Percentiles rank a stretch among this genome's conserved stretches.
These are phyloP conservation scores for Dillenia suffruticosa DNA, from an alignment of 164 flowering plant genomes.

Conservation along the genomic window DNA sequence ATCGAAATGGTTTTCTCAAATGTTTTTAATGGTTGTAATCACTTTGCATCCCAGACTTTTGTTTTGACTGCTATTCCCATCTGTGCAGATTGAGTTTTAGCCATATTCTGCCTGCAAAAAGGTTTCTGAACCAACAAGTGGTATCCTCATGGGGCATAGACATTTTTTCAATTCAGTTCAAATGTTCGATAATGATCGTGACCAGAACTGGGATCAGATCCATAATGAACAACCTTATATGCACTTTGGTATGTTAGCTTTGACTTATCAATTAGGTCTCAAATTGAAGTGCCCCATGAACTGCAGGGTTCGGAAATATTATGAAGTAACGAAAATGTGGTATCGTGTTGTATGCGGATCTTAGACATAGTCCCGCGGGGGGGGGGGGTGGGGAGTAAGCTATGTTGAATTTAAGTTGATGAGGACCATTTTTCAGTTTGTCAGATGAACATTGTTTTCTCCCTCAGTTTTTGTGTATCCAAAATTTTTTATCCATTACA, in stretches of 20 bases:
- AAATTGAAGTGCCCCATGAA: too few relatives aligned
- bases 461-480: too few relatives aligned
- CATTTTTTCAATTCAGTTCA: slow-evolving; percentile 39
- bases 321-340: neutral
- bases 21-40: too few relatives aligned
- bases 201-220: slow-evolving; percentile 42
- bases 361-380: too few relatives aligned
- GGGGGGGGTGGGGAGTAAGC: too few relatives aligned
- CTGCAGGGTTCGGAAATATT: neutral
- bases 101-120: neutral
- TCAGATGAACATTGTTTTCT: too few relatives aligned
- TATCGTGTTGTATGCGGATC: too few relatives aligned
- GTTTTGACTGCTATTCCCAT: slow-evolving; percentile 3
- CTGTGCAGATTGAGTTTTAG: slow-evolving; percentile 22
- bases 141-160: slow-evolving; percentile 58
- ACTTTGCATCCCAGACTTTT: neutral
- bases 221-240: slow-evolving; percentile 37
- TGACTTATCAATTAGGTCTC: neutral
- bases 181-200: slow-evolving; percentile 40
- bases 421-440: too few relatives aligned
- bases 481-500: too few relatives aligned
- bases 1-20: too few relatives aligned
- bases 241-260: slow-evolving; percentile 35
- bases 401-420: too few relatives aligned
- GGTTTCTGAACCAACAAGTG: slow-evolving; percentile 1